Evolutionary conservation across 1,284 basidiomycete genomes (phyloP).

Genomic region (Peniophora sp.): DNA sequence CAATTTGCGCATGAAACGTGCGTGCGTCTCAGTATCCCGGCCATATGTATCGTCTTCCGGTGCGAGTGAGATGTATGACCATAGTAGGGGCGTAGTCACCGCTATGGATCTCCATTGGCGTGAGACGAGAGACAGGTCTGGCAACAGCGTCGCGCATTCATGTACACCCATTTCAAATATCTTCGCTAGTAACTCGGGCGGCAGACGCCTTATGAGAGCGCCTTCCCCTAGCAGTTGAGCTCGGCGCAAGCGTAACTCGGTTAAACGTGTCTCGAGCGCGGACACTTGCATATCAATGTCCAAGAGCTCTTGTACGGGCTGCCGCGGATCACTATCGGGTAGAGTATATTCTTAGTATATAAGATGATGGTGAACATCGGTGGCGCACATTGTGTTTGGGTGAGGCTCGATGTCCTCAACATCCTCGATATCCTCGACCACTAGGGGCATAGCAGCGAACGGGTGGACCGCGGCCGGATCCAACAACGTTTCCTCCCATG

Average conservation of each 20-base stretch:
- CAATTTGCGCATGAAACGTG: constrained; percentile 20
- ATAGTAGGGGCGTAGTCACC: constrained; percentile 20
- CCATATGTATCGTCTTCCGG: constrained; percentile 14
- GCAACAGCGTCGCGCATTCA: constrained; percentile 16
- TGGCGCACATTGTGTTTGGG: not conserved
- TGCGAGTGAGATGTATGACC: constrained; percentile 22
- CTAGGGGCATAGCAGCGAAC: not conserved
- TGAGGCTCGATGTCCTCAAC: not conserved
- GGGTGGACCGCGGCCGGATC: not conserved
- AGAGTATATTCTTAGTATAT: not conserved
- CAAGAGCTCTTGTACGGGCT: constrained; percentile 15
- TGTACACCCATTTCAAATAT: constrained; percentile 26
- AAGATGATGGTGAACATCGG: not conserved
- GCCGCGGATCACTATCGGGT: constrained; percentile 16
- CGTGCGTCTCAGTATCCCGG: constrained; percentile 15
- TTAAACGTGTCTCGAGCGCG: constrained; percentile 19
- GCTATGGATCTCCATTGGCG: constrained; percentile 20
- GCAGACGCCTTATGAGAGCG: constrained; percentile 22
- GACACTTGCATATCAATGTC: constrained; percentile 19
- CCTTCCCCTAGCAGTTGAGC: constrained; percentile 16
- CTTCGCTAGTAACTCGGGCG: constrained; percentile 24
- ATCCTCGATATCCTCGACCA: not conserved
- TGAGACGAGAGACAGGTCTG: constrained; percentile 20
- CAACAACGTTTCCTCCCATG: constrained; percentile 16
- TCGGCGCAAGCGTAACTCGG: constrained; percentile 14